These are phyloP conservation scores for Schizophyllum commune DNA, from an alignment of 1,284 basidiomycete genomes.

Conservation along the genomic window DNA sequence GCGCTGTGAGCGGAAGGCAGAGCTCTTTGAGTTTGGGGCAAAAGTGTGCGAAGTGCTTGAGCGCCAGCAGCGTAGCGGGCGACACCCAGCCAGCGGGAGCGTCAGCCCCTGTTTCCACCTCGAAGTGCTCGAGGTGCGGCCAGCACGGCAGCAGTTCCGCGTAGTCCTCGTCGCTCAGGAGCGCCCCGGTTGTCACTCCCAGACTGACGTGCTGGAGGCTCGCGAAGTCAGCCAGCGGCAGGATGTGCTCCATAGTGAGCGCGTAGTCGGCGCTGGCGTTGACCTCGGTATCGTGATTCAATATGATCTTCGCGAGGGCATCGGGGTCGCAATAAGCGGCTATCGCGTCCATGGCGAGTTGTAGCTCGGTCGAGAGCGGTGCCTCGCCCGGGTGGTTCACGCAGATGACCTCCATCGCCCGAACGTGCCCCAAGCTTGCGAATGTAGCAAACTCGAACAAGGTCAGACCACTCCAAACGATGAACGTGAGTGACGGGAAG, in stretches of 20 bases:
- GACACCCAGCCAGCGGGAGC: no score
- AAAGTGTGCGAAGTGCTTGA: neutral
- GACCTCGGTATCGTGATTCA: neutral
- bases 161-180: no score
- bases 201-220: neutral
- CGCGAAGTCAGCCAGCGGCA: neutral
- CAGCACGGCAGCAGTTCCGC: neutral
- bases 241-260: neutral
- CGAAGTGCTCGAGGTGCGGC: neutral
- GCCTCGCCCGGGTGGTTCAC: no score
- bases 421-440: no score
- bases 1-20: neutral
- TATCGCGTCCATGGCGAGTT: neutral
- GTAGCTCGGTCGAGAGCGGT: neutral
- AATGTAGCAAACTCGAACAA: no score
- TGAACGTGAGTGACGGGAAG: no score
- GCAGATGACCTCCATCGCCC: no score
- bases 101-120: neutral
- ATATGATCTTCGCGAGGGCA: neutral
- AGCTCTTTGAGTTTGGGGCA: neutral
- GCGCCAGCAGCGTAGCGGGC: neutral
- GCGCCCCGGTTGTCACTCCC: neutral
- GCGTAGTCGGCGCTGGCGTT: neutral
- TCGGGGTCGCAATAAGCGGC: neutral
- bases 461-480: no score